Evolutionary conservation across 495 filamentous ascomycete genomes (phyloP), one percentile per base, ranked within the genome.

Genomic region (Margaritispora aquatica): DNA sequence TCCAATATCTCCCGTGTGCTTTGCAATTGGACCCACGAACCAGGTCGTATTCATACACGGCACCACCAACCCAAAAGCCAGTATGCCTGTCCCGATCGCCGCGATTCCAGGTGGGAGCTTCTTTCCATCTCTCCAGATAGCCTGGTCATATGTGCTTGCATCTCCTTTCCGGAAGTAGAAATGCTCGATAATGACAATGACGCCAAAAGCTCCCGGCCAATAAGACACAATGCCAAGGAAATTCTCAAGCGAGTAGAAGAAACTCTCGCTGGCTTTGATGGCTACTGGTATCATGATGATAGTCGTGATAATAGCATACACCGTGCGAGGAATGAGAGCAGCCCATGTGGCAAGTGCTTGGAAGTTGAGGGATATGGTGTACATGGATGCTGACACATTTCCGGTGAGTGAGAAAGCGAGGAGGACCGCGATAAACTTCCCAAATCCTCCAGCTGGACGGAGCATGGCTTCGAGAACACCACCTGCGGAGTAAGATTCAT

Each of bases 161-260:
- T 53, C 57, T 3, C 27, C 23, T 70, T 64, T 84, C n/a, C 83
- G 78, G 71, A 86, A 85, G 44, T 78, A 48, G 60, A 80, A 81
- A 68, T 87, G 81, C 59, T 87, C 84, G 2, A 67, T 68, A 56
- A 82, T 75, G 5, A 86, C 58, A 57, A 85, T 80, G 48, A 77
- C 74, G 47, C 79, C 76, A 66, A 79, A 83, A 2, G 73, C 74
- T 15, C 79, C 82, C 51, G 74, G 74, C 76, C 80, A 83, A 67
- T 84, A 85, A 10, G 79, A 76, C 21, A 85, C 69, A 31, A 84
- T 66, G 9, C 73, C 72, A 26, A 85, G 71, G 66, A 84, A 82
- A 57, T 82, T 75, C 65, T 83, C 71, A n/a, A 79, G 59, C n/a
- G 71, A 70, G 0, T 62, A 60, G 48, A 73, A 59, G 47, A 79